Base-by-base conservation (phyloP, 495 filamentous ascomycete genomes). In the Xylaria sp. region DNA sequence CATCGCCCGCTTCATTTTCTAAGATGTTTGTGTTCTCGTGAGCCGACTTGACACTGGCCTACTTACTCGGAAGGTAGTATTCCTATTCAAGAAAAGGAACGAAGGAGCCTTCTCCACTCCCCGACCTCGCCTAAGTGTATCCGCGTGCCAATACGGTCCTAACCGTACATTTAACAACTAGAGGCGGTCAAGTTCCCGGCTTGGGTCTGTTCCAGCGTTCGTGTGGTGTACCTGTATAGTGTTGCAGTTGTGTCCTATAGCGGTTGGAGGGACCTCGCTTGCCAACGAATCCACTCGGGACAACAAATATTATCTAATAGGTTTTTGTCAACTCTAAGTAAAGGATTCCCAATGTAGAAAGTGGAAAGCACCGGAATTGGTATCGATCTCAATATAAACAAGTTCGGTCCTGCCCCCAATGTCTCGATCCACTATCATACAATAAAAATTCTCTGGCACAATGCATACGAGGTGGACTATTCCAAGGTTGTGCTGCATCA, bases 401-500 rank as follows among this genome's bases (percentile, higher is more conserved):
- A 5, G 52, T 24, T 31, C 12, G 15, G 14, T 55, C 52, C 52
- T 31, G 26, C 44, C 2, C 31, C 52, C 7, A 26, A 31, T 55
- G n/a, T 55, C 24, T 31, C 15, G 52, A 55, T 5, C 52, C 12
- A 17, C 9, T 31, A 55, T 55, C 29, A 5, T 55, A 26, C 52
- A 55, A 55, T 5, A 2, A 15, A 15, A 55, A 5, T 21, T 55
- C 14, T 31, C 52, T 55, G 21, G 50, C 21, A 53, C 50, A 9
- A 29, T 53, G 50, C 50, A 53, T 35, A 58, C 15, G 5, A 26
- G 12, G 35, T 5, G 31, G 37, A n/a, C 31, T 43, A 12, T 61
- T 40, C 58, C 58, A 61, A 61, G 58, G 58, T 29, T 37, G n/a
- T n/a, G 58, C 58, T 61, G 33, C 58, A 61, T 61, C 58, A 7